phyloP scores from a whole-genome alignment of 345 rosid genomes.

The Reutealis trisperma region DNA sequence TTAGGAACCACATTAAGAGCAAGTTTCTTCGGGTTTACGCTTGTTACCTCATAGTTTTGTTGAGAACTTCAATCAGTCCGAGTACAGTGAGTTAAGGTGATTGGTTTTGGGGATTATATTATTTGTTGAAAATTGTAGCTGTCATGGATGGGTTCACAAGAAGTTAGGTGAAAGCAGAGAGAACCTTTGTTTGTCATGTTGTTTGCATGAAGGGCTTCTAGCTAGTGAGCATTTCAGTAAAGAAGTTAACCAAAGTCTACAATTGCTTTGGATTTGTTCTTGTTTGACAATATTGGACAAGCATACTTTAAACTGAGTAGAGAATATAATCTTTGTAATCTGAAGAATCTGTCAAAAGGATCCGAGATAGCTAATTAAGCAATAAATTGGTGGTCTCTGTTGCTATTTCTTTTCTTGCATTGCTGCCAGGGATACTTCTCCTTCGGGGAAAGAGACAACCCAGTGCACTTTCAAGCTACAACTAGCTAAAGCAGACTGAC shows the following conservation, averaged over 20 bases:
- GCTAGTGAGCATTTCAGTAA: neutral
- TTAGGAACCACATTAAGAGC: no score
- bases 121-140: neutral
- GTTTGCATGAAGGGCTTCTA: neutral
- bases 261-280: slow-evolving; percentile 4
- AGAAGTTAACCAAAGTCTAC: slow-evolving; percentile 21
- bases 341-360: neutral
- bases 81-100: no score
- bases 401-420: neutral
- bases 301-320: no score
- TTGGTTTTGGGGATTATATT: no score
- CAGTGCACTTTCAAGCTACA: neutral
- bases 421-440: slow-evolving; percentile 5
- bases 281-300: slow-evolving; percentile 3
- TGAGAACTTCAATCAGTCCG: no score
- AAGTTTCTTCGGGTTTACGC: no score
- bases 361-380: neutral
- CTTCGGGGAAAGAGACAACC: slow-evolving; percentile 17
- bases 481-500: neutral
- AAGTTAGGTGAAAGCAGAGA: slow-evolving; percentile 15
- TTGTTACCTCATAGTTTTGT: no score
- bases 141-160: neutral
- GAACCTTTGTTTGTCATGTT: slow-evolving; percentile 15
- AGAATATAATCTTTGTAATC: slow-evolving; percentile 17
- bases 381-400: neutral